These are phyloP conservation scores for Erythrobasidium yunnanense DNA, from an alignment of 768 basidiomycete genomes.

Conservation along the genomic window DNA sequence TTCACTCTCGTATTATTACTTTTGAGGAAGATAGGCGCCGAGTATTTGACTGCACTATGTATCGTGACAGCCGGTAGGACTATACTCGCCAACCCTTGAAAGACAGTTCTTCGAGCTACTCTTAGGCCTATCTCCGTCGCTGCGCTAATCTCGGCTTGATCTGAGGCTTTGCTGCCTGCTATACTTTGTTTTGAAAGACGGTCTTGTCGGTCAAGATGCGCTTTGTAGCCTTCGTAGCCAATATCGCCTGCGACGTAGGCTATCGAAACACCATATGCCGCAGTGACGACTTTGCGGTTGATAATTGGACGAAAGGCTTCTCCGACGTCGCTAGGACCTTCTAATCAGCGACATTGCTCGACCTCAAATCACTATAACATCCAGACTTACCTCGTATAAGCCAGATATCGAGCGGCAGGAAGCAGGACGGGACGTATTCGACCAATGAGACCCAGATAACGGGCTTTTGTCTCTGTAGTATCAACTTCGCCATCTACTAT, in stretches of 20 bases:
- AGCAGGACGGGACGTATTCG: constrained; percentile 65
- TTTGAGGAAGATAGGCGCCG: constrained; percentile 54
- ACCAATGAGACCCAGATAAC: constrained; percentile 41
- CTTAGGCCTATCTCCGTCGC: constrained; percentile 2
- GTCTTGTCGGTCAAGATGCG: constrained; percentile 46
- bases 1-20: constrained; percentile 51
- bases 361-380: background rate
- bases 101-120: constrained; percentile 41
- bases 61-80: constrained; percentile 72
- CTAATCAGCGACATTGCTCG: background rate
- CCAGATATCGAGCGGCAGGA: constrained; percentile 60
- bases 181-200: background rate
- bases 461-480: constrained; percentile 57
- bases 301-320: constrained; percentile 74
- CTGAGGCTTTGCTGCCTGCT: background rate
- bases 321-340: constrained; percentile 52
- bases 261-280: constrained; percentile 73
- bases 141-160: background rate
- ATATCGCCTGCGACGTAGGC: constrained; percentile 67
- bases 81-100: constrained; percentile 76
- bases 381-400: constrained; percentile 51
- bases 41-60: constrained; percentile 63
- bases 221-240: constrained; percentile 69
- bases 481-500: constrained; percentile 58
- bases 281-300: constrained; percentile 58